Conservation (phyloP, 2,329 filamentous ascomycete genomes). For the Monilinia fructicola region DNA sequence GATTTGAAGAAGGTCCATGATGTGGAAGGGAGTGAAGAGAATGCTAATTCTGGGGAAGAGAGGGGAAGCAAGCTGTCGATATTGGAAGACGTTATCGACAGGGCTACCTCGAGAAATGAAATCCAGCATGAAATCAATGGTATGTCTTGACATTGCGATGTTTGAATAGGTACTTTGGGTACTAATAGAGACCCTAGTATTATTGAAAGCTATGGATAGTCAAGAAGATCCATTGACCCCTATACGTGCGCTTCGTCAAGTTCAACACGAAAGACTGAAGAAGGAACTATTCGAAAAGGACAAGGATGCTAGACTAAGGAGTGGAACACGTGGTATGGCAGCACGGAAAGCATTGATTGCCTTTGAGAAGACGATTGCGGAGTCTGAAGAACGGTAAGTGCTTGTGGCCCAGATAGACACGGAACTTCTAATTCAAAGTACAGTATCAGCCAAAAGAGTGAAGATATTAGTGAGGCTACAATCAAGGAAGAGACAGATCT, state of each 20-base stretch:
- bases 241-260: constrained; percentile 58
- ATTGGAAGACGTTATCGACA: constrained; percentile 66
- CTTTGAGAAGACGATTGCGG: constrained; percentile 65
- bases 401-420: neutral
- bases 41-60: neutral
- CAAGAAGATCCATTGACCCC: constrained; percentile 55
- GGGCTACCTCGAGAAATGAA: constrained; percentile 55
- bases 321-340: constrained; percentile 70
- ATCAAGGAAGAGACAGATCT: constrained; percentile 66
- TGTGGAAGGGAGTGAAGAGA: constrained; percentile 35
- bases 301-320: constrained; percentile 71
- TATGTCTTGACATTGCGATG: constrained; percentile 39
- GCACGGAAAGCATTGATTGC: constrained; percentile 72
- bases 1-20: constrained; percentile 39
- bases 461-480: constrained; percentile 55
- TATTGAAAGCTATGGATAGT: constrained; percentile 60
- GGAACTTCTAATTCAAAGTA: constrained; percentile 5
- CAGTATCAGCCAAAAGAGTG: constrained; percentile 51
- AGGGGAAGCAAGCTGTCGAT: constrained; percentile 48
- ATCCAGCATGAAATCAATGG: constrained; percentile 61
- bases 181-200: constrained; percentile 42
- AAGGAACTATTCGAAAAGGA: constrained; percentile 66
- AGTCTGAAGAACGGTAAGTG: constrained; percentile 45
- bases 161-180: neutral
- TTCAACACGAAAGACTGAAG: constrained; percentile 62